Evolutionary conservation across 306 rosid species (phyloP).

Genomic region (Mimosa pudica): DNA sequence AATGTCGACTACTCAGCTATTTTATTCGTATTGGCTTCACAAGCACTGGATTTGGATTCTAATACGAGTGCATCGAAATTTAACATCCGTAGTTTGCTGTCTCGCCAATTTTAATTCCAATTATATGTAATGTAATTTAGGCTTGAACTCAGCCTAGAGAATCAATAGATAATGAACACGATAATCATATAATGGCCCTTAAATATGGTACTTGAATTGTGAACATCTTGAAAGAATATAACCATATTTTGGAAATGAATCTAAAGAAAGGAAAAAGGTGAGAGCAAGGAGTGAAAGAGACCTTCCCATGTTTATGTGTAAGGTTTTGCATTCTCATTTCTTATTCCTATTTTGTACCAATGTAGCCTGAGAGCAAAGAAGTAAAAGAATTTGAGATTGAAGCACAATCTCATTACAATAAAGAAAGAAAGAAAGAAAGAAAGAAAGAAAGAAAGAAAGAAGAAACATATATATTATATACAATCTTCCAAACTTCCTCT

Average conservation of each 20-base stretch:
- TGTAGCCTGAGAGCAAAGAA: background rate
- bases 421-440: background rate
- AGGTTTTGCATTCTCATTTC: background rate
- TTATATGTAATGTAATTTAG: too few species aligned
- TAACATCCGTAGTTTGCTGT: background rate
- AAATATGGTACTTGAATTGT: background rate
- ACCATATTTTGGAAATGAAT: background rate
- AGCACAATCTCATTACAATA: background rate
- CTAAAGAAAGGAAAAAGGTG: background rate
- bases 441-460: background rate
- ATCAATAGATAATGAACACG: too few species aligned
- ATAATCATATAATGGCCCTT: too few species aligned
- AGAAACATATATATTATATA: constrained; percentile 12
- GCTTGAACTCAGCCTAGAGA: background rate
- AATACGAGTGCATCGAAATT: background rate
- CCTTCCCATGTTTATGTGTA: background rate
- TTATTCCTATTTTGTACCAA: background rate
- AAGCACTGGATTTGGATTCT: background rate
- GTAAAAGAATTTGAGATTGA: background rate
- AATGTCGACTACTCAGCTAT: too few species aligned
- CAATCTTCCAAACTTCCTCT: constrained; percentile 6
- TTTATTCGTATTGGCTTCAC: background rate
- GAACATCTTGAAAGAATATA: background rate
- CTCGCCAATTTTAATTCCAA: background rate
- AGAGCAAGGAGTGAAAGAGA: background rate